phyloP scores from a whole-genome alignment of 2,329 filamentous ascomycete species.

The Teratosphaeria pseudoeucalypti region DNA sequence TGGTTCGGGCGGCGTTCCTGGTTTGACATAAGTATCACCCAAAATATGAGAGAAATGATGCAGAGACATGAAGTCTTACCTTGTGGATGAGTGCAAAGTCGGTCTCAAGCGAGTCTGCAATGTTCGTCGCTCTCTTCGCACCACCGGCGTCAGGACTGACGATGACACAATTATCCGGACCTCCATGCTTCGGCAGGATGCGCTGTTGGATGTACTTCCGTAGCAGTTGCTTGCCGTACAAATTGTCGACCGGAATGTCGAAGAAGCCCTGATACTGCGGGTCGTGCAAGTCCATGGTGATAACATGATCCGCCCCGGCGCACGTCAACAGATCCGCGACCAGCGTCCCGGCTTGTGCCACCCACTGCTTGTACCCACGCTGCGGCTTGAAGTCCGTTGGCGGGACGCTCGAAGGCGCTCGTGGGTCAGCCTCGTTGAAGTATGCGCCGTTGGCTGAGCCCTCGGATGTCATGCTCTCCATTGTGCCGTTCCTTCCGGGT shows the following conservation, averaged over 20 bases:
- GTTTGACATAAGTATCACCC: slow-evolving; percentile 7
- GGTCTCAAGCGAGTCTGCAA: slow-evolving; percentile 86
- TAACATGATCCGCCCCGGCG: slow-evolving; percentile 90
- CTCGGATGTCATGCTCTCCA: slow-evolving; percentile 22
- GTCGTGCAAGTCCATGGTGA: slow-evolving; percentile 95
- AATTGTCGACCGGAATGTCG: slow-evolving; percentile 94
- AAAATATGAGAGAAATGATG: not conserved
- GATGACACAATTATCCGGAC: slow-evolving; percentile 49
- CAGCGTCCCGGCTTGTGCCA: slow-evolving; percentile 89
- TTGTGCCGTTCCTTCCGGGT: slow-evolving; percentile 17
- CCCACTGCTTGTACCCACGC: slow-evolving; percentile 96
- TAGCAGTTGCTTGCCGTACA: slow-evolving; percentile 72
- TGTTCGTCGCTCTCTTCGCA: slow-evolving; percentile 88
- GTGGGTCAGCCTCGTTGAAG: slow-evolving; percentile 8
- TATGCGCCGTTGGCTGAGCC: slow-evolving; percentile 9
- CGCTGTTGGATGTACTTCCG: slow-evolving; percentile 64
- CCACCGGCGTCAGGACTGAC: slow-evolving; percentile 95
- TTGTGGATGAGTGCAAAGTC: slow-evolving; percentile 98
- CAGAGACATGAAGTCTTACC: slow-evolving; percentile 41
- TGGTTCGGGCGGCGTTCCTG: slow-evolving; percentile 82
- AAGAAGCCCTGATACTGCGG: slow-evolving; percentile 98
- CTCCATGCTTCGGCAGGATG: slow-evolving; percentile 70
- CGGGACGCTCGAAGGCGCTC: slow-evolving; percentile 1
- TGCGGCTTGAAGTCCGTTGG: slow-evolving; percentile 57
- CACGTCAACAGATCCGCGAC: slow-evolving; percentile 91